Evolutionary conservation across 1,139 yeast genomes (phyloP).

Genomic region (Kodamaea derodonti): DNA sequence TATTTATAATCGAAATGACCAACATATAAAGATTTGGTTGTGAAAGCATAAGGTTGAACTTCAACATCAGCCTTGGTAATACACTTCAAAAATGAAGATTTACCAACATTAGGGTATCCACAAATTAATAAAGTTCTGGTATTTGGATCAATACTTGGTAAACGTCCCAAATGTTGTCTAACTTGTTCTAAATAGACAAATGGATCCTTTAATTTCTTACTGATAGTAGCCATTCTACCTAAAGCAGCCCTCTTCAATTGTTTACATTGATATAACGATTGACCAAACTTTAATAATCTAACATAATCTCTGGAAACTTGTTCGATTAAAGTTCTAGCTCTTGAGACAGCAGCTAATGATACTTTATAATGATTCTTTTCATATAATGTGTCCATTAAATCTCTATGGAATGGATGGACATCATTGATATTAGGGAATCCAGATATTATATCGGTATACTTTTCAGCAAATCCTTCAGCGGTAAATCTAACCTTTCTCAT

Average conservation of each 20-base stretch:
- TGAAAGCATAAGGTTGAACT: slow-evolving; percentile 98
- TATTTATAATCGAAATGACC: slow-evolving; percentile 98
- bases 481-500: slow-evolving; percentile 97
- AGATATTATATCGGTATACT: slow-evolving; percentile 75
- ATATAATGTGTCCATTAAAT: slow-evolving; percentile 93
- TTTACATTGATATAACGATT: slow-evolving; percentile 95
- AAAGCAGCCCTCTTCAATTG: slow-evolving; percentile 97
- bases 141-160: slow-evolving; percentile 97
- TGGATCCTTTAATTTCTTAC: slow-evolving; percentile 92
- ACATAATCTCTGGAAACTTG: slow-evolving; percentile 95
- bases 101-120: slow-evolving; percentile 99
- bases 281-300: slow-evolving; percentile 92
- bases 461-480: slow-evolving; percentile 92
- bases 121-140: slow-evolving; percentile 95
- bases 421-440: slow-evolving; percentile 97
- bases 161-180: slow-evolving; percentile 97
- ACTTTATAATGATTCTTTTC: slow-evolving; percentile 98
- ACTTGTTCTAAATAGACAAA: slow-evolving; percentile 92
- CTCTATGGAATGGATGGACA: slow-evolving; percentile 97
- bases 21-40: slow-evolving; percentile 90
- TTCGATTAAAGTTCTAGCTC: slow-evolving; percentile 91
- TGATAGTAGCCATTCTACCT: slow-evolving; percentile 99
- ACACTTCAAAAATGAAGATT: slow-evolving; percentile 87
- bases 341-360: slow-evolving; percentile 90
- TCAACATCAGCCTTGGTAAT: slow-evolving; percentile 98